phyloP scores from a whole-genome alignment of 192 early-diverging fungal species.

The Paraglomus occultum region DNA sequence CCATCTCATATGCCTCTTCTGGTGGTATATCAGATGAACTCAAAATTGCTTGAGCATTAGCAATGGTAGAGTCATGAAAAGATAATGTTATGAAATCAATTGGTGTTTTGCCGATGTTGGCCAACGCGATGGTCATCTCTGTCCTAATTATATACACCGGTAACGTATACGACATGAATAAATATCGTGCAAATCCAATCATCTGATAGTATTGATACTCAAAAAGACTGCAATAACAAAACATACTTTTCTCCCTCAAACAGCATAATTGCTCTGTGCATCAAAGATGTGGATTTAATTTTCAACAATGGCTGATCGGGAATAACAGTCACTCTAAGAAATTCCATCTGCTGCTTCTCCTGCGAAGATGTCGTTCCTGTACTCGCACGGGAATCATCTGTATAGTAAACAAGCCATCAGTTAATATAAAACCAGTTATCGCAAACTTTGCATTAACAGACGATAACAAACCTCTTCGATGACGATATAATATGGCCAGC shows the following conservation, averaged over 20 bases:
- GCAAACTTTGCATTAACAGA: not conserved
- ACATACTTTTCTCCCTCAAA: slow-evolving; percentile 79
- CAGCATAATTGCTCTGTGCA: slow-evolving; percentile 71
- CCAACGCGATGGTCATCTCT: slow-evolving; percentile 57
- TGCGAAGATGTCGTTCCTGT: not conserved
- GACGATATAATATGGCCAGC: slow-evolving; percentile 6
- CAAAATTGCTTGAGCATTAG: slow-evolving; percentile 23
- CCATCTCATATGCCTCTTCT: slow-evolving; percentile 77
- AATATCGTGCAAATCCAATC: not conserved
- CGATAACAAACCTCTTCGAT: slow-evolving; percentile 13
- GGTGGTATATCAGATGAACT: slow-evolving; percentile 50
- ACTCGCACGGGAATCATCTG: not conserved
- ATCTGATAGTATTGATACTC: slow-evolving; percentile 4
- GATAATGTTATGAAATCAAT: slow-evolving; percentile 68
- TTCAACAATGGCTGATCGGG: slow-evolving; percentile 66
- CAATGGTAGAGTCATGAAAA: slow-evolving; percentile 53
- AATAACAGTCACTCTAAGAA: slow-evolving; percentile 56
- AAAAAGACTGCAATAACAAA: slow-evolving; percentile 2
- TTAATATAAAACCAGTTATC: not conserved
- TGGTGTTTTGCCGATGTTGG: slow-evolving; percentile 72
- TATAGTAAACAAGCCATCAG: not conserved
- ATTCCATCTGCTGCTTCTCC: slow-evolving; percentile 25
- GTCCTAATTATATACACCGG: slow-evolving; percentile 41
- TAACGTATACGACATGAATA: not conserved
- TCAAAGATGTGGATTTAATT: slow-evolving; percentile 56